Evolutionary conservation across 2,329 filamentous ascomycete species (phyloP).

Genomic region (Dothideomycetes sp.): DNA sequence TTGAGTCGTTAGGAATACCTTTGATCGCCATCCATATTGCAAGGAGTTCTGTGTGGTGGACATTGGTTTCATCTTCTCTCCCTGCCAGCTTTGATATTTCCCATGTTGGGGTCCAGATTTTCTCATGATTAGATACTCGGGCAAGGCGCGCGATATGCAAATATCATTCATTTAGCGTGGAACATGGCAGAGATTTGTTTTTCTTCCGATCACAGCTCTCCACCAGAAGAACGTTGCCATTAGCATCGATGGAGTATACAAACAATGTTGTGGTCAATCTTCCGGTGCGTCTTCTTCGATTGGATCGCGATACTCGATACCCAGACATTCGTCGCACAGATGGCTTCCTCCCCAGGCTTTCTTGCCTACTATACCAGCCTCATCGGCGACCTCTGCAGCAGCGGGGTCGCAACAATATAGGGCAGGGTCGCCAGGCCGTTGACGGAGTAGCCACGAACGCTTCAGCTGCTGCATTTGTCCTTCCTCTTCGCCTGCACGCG

Average conservation of each 20-base stretch:
- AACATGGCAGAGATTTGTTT: no score
- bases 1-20: not conserved
- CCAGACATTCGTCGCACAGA: conserved; percentile 12
- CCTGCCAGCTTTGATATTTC: not conserved
- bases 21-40: conserved; percentile 4
- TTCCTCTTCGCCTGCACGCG: not conserved
- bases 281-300: not conserved
- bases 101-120: conserved; percentile 7
- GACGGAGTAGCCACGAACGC: conserved; percentile 5
- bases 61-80: not conserved
- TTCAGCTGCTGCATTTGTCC: no score
- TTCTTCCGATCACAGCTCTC: no score
- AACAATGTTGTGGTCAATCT: no score
- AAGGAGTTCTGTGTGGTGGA: not conserved
- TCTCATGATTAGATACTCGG: no score
- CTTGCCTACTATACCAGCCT: conserved; percentile 6
- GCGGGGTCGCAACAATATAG: conserved; percentile 10
- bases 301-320: conserved; percentile 5
- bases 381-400: conserved; percentile 1
- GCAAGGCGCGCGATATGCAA: no score
- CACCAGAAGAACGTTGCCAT: no score
- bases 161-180: no score
- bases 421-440: conserved; percentile 3
- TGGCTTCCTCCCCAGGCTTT: conserved; percentile 1
- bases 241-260: no score